phyloP scores from a whole-genome alignment of 257 asterid genomes.

The Nicotiana undulata region DNA sequence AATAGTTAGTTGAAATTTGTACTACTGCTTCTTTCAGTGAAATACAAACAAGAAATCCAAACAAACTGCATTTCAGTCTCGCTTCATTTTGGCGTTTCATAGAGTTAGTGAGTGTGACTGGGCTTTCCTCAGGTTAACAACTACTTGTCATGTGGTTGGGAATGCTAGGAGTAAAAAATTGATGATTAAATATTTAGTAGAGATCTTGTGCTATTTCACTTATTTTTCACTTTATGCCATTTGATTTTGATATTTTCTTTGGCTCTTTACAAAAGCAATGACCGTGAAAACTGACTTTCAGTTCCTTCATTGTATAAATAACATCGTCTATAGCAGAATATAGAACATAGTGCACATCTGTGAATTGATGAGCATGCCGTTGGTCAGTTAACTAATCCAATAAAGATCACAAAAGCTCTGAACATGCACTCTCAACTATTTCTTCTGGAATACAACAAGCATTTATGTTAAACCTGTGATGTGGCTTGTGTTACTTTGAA shows the following conservation, averaged over 20 bases:
- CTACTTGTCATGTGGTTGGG: not conserved
- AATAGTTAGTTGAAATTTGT: not conserved
- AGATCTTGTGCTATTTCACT: not conserved
- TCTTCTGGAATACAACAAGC: not conserved
- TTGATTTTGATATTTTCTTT: not conserved
- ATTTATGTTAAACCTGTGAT: not conserved
- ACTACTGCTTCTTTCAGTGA: not conserved
- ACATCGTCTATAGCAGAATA: not conserved
- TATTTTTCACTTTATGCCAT: not conserved
- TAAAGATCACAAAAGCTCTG: not conserved
- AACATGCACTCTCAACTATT: not conserved
- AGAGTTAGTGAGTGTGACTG: not conserved
- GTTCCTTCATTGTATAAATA: not conserved
- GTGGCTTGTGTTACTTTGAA: not conserved
- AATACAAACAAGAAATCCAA: no score
- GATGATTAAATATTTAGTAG: not conserved
- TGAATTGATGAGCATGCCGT: not conserved
- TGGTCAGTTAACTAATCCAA: conserved; percentile 1
- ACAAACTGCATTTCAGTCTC: not conserved
- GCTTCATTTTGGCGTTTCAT: not conserved
- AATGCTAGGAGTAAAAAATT: not conserved
- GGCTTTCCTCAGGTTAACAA: conserved; percentile 7
- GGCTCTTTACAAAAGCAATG: not conserved
- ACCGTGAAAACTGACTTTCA: not conserved
- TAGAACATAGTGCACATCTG: not conserved